phyloP scores from a whole-genome alignment of 2,329 filamentous ascomycete species.

The Cladophialophora psammophila region DNA sequence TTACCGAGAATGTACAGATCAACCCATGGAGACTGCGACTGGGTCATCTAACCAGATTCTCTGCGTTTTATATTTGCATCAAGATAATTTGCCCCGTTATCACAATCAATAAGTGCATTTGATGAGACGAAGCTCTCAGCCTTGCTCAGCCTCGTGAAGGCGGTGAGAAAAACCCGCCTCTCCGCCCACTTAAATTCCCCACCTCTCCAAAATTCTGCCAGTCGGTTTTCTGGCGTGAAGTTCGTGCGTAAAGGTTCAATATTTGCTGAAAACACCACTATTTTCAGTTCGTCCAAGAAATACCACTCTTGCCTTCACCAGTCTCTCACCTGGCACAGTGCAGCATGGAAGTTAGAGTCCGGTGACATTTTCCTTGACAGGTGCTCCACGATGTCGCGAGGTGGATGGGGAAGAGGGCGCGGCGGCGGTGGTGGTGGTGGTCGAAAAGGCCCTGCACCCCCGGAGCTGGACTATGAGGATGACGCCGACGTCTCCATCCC shows the following conservation, averaged over 20 bases:
- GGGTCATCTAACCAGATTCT: background rate
- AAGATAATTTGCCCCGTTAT: background rate
- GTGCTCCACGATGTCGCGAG: slow-evolving; percentile 42
- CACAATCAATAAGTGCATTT: background rate
- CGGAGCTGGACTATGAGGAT: slow-evolving; percentile 52
- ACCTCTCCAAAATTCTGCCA: slow-evolving; percentile 29
- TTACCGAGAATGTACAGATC: background rate
- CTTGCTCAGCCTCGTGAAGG: slow-evolving; percentile 24
- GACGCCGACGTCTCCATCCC: slow-evolving; percentile 46
- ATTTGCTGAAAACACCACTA: background rate
- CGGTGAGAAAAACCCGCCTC: slow-evolving; percentile 13
- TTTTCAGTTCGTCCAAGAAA: background rate
- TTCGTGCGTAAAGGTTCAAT: background rate
- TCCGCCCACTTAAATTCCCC: background rate
- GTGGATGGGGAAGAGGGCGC: slow-evolving; percentile 44
- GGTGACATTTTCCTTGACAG: slow-evolving; percentile 17
- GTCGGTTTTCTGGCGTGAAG: slow-evolving; percentile 26
- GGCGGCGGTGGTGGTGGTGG: slow-evolving; percentile 39
- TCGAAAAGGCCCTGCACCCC: slow-evolving; percentile 20
- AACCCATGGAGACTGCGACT: background rate
- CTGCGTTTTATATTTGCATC: background rate
- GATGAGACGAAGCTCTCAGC: background rate
- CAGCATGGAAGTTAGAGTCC: slow-evolving; percentile 9
- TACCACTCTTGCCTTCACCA: background rate
- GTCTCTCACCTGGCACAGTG: background rate